Evolutionary conservation across 2,329 filamentous ascomycete species (phyloP).

Genomic region (Botrytis sinoallii): DNA sequence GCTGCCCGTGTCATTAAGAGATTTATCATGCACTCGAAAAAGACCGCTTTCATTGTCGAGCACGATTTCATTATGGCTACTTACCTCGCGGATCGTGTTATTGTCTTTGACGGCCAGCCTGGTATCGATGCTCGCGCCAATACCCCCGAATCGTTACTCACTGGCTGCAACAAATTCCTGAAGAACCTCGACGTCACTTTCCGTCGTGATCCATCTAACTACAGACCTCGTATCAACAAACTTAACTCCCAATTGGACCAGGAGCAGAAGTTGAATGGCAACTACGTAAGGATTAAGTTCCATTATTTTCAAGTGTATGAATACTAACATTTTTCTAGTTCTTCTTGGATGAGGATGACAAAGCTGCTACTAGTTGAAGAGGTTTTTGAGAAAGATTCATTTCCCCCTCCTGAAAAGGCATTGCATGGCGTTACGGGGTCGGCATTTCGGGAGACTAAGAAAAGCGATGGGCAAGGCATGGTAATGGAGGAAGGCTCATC

Average conservation of each 20-base stretch:
- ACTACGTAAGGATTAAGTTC: slow-evolving; percentile 65
- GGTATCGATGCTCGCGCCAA: slow-evolving; percentile 87
- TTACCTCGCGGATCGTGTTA: slow-evolving; percentile 82
- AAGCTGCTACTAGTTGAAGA: slow-evolving; percentile 54
- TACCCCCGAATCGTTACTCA: slow-evolving; percentile 84
- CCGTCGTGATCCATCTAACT: slow-evolving; percentile 95
- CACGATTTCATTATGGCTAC: slow-evolving; percentile 99
- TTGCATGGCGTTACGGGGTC: slow-evolving; percentile 36
- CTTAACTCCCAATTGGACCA: slow-evolving; percentile 91
- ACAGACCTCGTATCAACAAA: slow-evolving; percentile 98
- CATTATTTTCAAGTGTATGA: neutral
- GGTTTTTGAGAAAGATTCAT: slow-evolving; percentile 51
- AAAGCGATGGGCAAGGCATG: slow-evolving; percentile 37
- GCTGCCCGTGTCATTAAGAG: slow-evolving; percentile 97
- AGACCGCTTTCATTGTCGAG: slow-evolving; percentile 98
- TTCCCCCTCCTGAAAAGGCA: slow-evolving; percentile 32
- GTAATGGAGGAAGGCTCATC: slow-evolving; percentile 53
- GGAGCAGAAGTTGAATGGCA: slow-evolving; percentile 90
- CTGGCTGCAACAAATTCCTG: slow-evolving; percentile 90
- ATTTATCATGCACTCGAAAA: slow-evolving; percentile 99
- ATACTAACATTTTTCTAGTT: slow-evolving; percentile 54
- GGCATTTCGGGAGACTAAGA: slow-evolving; percentile 32
- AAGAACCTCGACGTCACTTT: slow-evolving; percentile 98
- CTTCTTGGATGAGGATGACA: slow-evolving; percentile 80
- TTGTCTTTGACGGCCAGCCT: slow-evolving; percentile 95